phyloP scores from a whole-genome alignment of 2,329 filamentous ascomycete species.

The Eurotiales sp. region DNA sequence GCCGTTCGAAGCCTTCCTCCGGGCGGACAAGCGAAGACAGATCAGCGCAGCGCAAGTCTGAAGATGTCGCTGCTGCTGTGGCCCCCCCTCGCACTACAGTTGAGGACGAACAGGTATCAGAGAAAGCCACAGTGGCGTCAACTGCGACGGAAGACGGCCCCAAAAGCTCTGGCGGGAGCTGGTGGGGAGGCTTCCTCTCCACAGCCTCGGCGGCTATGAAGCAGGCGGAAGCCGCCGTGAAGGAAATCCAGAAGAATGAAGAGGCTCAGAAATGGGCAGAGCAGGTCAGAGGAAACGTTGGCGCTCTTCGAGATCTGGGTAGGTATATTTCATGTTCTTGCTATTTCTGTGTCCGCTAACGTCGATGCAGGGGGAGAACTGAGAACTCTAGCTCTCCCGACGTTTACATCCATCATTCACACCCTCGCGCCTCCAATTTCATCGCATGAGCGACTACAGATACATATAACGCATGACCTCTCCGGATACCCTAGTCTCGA shows the following conservation, averaged over 20 bases:
- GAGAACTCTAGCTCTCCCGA: conserved; percentile 80
- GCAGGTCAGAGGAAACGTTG: conserved; percentile 86
- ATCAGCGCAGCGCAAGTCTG: conserved; percentile 62
- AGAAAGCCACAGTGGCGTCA: conserved; percentile 26
- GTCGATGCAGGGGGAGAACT: conserved; percentile 70
- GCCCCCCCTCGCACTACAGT: conserved; percentile 4
- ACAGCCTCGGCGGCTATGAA: conserved; percentile 72
- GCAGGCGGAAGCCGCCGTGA: conserved; percentile 87
- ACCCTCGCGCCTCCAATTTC: conserved; percentile 95
- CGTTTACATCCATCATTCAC: conserved; percentile 90
- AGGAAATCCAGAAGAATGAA: conserved; percentile 93
- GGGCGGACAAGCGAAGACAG: conserved; percentile 65
- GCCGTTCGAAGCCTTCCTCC: conserved; percentile 52
- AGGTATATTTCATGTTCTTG: conserved; percentile 27
- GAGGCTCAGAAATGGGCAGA: conserved; percentile 96
- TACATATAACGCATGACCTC: conserved; percentile 95
- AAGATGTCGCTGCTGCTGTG: conserved; percentile 52
- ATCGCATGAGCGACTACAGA: conserved; percentile 92
- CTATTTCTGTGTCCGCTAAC: background rate
- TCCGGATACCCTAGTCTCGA: conserved; percentile 92
- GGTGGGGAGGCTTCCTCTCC: conserved; percentile 84
- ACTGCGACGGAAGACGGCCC: conserved; percentile 42
- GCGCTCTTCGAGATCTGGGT: conserved; percentile 72
- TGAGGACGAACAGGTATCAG: conserved; percentile 31
- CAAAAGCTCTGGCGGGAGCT: conserved; percentile 60